Conservation (phyloP, 805 yeast species). For the Sugiyamaella chiloensis region DNA sequence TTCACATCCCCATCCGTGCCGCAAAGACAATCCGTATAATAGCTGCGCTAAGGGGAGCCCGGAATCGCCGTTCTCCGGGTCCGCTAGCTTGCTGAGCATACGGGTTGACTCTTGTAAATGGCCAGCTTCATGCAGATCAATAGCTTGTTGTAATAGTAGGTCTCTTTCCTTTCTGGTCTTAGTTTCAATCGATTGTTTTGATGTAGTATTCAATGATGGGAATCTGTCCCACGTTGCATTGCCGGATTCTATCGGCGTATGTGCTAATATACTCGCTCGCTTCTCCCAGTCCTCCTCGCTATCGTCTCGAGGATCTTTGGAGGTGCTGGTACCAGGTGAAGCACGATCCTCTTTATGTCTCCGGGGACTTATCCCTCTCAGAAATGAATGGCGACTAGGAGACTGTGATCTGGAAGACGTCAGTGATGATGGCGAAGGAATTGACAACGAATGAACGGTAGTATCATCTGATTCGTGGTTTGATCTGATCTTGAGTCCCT, state of each 20-base stretch:
- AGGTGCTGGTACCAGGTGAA: not conserved
- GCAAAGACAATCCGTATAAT: conserved; percentile 29
- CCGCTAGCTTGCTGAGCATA: conserved; percentile 26
- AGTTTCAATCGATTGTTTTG: not conserved
- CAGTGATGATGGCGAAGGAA: not conserved
- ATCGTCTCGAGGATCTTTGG: not conserved
- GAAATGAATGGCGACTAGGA: not conserved
- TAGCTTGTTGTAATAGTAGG: conserved; percentile 19
- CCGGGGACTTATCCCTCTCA: not conserved
- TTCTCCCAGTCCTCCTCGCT: conserved; percentile 8
- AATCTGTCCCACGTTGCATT: not conserved
- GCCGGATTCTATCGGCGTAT: not conserved
- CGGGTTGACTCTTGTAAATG: conserved; percentile 22
- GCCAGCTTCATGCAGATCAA: conserved; percentile 30
- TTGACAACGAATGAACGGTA: not conserved
- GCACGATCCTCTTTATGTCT: not conserved
- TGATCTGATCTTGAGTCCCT: not conserved
- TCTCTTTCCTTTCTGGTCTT: not conserved
- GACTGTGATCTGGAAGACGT: not conserved
- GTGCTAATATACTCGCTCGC: conserved; percentile 3
- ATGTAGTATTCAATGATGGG: not conserved
- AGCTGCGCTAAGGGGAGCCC: conserved; percentile 31
- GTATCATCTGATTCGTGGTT: not conserved
- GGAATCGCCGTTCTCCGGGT: conserved; percentile 12
- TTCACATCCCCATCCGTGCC: conserved; percentile 34